Evolutionary conservation across 169 alveolate species (phyloP), one percentile per base, ranked within the genome.

Genomic region (Plasmodium relictum): DNA sequence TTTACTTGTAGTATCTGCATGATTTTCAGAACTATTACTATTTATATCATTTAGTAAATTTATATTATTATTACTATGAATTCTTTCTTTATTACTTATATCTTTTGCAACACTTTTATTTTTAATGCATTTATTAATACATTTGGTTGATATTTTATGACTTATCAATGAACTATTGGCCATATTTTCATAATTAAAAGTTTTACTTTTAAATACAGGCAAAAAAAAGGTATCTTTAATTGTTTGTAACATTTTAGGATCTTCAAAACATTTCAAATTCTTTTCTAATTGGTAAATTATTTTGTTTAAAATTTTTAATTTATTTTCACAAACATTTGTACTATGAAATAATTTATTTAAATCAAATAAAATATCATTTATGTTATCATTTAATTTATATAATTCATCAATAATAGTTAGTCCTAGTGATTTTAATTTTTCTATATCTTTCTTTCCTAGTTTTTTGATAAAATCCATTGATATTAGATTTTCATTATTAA

Each of bases 331-430:
- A 3, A 16, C 2, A 54, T 54, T 24, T 68, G 14, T n/a, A 48
- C 91, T 69, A 69, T 12, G 26, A 70, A 22, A 83, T 69, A 83
- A 61, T 83, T 59, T 83, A 2, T 83, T 54, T 50, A 83, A 83
- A 56, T 83, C 85, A 18, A 52, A 50, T 24, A 83, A 83, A 68
- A 83, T 70, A 56, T 83, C 85, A 61, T 70, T 54, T 83, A 83
- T 83, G 41, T 83, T 16, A 45, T 83, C 85, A 70, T 54, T 83
- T 45, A 69, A 45, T 66, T 83, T 83, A 61, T 70, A 83, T 58
- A 52, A 52, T 72, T 83, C 85, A 22, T 69, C 63, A 22, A 69
- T 58, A 26, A 42, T 24, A 20, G 48, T 66, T 52, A 83, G 73
- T 14, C 91, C 91, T 10, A 54, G 39, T 9, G 16, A n/a, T 18